Evolutionary conservation across 208 protist species (phyloP).

Genomic region (Acanthamoeba polyphaga): DNA sequence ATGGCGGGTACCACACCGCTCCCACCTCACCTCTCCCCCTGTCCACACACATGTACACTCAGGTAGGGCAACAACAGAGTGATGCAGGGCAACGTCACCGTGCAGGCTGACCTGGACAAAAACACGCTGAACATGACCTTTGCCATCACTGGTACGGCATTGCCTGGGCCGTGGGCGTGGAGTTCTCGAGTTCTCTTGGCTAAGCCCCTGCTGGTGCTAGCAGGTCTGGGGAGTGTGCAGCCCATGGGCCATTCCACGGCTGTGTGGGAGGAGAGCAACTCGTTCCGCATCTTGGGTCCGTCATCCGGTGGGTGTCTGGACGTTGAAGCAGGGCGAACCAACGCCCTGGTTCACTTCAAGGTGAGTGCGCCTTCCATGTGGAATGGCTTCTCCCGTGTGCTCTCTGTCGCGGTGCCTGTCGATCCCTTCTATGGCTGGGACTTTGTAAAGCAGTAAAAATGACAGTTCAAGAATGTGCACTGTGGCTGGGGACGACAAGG

Average conservation of each 20-base stretch:
- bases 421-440: slow-evolving; percentile 64
- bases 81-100: neutral
- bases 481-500: no score
- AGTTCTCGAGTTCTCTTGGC: neutral
- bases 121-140: neutral
- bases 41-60: neutral
- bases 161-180: neutral
- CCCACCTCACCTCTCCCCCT: neutral
- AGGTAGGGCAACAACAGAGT: neutral
- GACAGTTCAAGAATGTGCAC: no score
- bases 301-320: neutral
- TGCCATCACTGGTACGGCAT: neutral
- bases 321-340: neutral
- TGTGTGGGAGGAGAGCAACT: neutral
- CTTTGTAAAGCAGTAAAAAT: neutral
- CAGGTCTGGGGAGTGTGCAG: neutral
- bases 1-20: neutral
- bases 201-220: neutral
- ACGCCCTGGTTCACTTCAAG: neutral
- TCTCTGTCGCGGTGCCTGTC: neutral
- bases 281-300: neutral
- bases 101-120: neutral
- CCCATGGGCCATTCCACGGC: neutral
- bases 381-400: neutral
- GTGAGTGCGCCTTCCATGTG: neutral